Evolutionary conservation across 257 asterid species (phyloP).

Genomic region (Datura wrightii): DNA sequence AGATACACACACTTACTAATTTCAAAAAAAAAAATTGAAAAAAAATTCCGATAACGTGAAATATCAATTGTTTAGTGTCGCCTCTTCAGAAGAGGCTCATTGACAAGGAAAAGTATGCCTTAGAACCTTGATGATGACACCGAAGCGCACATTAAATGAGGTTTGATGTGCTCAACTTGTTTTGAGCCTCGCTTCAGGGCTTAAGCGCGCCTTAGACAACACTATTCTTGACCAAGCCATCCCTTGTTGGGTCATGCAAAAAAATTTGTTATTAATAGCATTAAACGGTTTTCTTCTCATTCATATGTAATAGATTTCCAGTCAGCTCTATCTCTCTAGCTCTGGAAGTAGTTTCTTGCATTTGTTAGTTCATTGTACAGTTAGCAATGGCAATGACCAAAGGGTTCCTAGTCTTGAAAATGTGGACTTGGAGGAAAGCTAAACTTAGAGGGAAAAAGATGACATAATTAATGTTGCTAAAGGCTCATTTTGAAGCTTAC

Average conservation of each 20-base stretch:
- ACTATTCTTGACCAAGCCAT: neutral
- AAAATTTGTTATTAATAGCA: neutral
- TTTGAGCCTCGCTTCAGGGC: too few species aligned
- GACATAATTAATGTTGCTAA: neutral
- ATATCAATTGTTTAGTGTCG: too few species aligned
- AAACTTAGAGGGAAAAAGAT: neutral
- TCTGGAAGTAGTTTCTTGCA: neutral
- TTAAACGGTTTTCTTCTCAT: neutral
- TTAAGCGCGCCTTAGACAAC: too few species aligned
- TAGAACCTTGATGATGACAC: too few species aligned
- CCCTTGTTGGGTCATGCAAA: neutral
- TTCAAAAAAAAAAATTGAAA: too few species aligned
- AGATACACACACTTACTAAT: too few species aligned
- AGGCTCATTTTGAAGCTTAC: neutral
- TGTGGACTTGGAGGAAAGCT: conserved; percentile 2
- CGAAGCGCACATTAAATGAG: too few species aligned
- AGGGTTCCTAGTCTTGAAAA: neutral
- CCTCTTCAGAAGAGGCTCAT: too few species aligned
- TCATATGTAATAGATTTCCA: conserved; percentile 3
- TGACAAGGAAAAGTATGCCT: too few species aligned
- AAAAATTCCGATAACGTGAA: too few species aligned
- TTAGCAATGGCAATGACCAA: conserved; percentile 17
- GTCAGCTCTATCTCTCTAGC: neutral
- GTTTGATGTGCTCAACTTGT: too few species aligned
- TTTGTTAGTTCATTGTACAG: neutral